Base-by-base conservation (phyloP, 495 filamentous ascomycete species). In the Penicillium goetzii region DNA sequence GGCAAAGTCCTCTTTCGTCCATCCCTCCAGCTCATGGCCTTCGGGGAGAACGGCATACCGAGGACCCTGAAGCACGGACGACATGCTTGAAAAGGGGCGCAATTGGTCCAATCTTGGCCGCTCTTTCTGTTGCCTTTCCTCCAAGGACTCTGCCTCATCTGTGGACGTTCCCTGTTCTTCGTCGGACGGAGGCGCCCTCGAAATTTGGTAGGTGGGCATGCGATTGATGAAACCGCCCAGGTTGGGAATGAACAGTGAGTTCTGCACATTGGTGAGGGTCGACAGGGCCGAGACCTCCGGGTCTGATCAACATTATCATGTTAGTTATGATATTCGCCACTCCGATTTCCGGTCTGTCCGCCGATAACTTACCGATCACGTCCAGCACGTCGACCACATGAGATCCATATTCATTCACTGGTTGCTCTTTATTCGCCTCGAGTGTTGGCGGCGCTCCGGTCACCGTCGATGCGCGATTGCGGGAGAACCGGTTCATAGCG, bases 211-310 rank as follows among this genome's bases (percentile, higher is more conserved):
- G 2, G 90, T 92, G 28, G 90, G 90, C 63, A 84, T 80, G 26
- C 90, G 83, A 64, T 92, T 92, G 19, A 92, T 51, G 53, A 83
- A 85, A 52, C 76, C 76, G 10, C 88, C 88, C 33, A 92, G 75
- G n/a, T 90, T 86, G 0, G 89, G 89, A 33, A 92, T 75, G 71
- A 92, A 91, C 8, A 92, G 83, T 0, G 89, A 91, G 67, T 92
- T 92, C 58, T 92, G 89, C 10, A 92, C 88, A 70, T 92, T 92
- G 56, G 88, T 92, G 5, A 92, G 81, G 54, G 88, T 91, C 0
- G 88, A 89, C 0, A 92, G 76, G 5, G 88, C 88, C 7, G 88
- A 85, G 2, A 92, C 87, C 76, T 92, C 88, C 10, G 90, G 90
- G 61, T 92, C 89, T 91, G 32, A 25, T 55, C 17, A 19, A 14